Evolutionary conservation across 352 stramenopile genomes (phyloP), one percentile per base, ranked within the genome.

Genomic region (Phytophthora idaei): DNA sequence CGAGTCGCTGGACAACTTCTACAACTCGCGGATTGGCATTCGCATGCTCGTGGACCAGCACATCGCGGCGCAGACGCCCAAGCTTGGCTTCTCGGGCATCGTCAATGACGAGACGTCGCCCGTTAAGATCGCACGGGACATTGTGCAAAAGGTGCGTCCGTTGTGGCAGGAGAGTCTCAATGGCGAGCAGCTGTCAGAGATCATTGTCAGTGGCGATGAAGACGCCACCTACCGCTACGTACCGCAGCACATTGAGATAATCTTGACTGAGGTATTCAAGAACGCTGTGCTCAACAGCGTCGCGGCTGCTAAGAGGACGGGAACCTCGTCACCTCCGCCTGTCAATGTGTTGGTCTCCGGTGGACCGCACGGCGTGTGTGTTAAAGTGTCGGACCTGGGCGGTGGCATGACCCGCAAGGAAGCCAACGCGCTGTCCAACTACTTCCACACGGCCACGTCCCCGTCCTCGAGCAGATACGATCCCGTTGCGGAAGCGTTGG

Each of bases 21-120:
- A 94, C 73, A 91, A 90, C 70, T 94, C 86, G 32, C 81, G 86
- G 36, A 94, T 94, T 53, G 79, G 84, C 57, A 92, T 93, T 52
- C 84, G 86, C 48, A 92, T 90, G 83, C 80, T 94, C 46, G 77
- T 93, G 70, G 86, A 94, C 64, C 86, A 94, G 63, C 86, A 94
- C 60, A 6, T 90, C 2, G 86, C 84, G 0, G 78, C 81, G 21
- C 83, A 92, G 68, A 85, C 76, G 5, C 84, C 84, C 0, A 65
- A 54, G 8, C 55, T 67, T 2, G 86, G 86, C 3, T 92, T 84
- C 64, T 74, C 81, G 1, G 84, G 86, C 7, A 80, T 94, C 47
- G 83, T 93, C 29, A 81, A 78, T 1, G 74, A 93, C 51, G 46
- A 82, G 45, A 89, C 79, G 41, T 92, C 83, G 37, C 86, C 86